phyloP scores from a whole-genome alignment of 192 early-diverging fungal species.

The Cladochytrium replicatum region DNA sequence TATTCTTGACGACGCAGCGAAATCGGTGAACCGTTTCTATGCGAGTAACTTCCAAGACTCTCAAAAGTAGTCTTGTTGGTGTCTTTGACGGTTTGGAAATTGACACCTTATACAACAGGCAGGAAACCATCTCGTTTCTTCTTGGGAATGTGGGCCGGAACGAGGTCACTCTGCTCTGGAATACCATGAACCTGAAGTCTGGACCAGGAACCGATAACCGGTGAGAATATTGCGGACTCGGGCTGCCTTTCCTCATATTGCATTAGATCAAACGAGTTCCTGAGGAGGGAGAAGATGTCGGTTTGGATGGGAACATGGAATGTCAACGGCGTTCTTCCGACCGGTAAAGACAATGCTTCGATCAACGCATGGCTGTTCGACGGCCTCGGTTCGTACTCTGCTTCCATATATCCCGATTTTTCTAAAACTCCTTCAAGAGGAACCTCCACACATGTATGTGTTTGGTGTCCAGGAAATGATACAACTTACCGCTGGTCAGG shows the following conservation, averaged over 20 bases:
- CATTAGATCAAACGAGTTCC: slow-evolving; percentile 54
- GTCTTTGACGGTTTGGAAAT: too few relatives aligned
- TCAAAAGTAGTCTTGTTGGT: slow-evolving; percentile 24
- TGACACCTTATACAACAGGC: slow-evolving; percentile 46
- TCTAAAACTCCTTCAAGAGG: not conserved
- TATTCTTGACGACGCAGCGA: slow-evolving; percentile 84
- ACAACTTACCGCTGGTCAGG: slow-evolving; percentile 65
- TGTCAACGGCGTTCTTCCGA: slow-evolving; percentile 67
- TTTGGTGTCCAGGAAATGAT: slow-evolving; percentile 97
- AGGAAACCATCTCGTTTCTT: slow-evolving; percentile 84
- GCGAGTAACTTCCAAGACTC: slow-evolving; percentile 97
- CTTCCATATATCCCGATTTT: slow-evolving; percentile 24
- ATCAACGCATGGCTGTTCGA: slow-evolving; percentile 56
- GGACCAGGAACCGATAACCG: slow-evolving; percentile 11
- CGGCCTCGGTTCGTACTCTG: slow-evolving; percentile 9
- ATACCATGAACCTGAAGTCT: slow-evolving; percentile 30
- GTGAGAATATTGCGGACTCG: too few relatives aligned
- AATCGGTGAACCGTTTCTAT: slow-evolving; percentile 85
- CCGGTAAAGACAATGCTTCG: slow-evolving; percentile 29
- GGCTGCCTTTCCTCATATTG: not conserved
- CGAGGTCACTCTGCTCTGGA: slow-evolving; percentile 22
- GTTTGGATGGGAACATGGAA: slow-evolving; percentile 87
- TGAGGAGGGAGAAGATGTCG: slow-evolving; percentile 41
- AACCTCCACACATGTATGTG: slow-evolving; percentile 64
- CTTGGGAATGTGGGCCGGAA: slow-evolving; percentile 44